A percentile compares a stretch with the other conserved stretches of the same genome.
Evolutionary conservation across 2,329 filamentous ascomycete species (phyloP).

Genomic region (Neospermospora avenae): DNA sequence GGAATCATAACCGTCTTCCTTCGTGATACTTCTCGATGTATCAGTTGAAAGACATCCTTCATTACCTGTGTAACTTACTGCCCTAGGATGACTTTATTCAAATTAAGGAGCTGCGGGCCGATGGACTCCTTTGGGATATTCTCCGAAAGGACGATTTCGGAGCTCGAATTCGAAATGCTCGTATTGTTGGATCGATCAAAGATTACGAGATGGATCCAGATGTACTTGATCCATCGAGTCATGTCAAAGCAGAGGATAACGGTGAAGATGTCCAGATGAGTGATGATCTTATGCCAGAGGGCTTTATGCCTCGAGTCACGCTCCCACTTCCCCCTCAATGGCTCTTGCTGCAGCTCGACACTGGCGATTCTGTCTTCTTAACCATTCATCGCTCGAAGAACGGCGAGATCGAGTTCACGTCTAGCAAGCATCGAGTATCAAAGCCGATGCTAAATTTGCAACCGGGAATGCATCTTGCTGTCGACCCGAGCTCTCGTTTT

Average conservation of each 20-base stretch:
- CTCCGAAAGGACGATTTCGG: conserved; percentile 76
- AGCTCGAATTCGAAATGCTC: conserved; percentile 73
- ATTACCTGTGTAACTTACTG: conserved; percentile 23
- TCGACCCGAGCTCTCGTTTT: conserved; percentile 72
- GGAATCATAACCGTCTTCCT: not conserved
- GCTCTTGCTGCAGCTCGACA: conserved; percentile 72
- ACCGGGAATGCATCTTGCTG: conserved; percentile 64
- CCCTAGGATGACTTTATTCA: conserved; percentile 72
- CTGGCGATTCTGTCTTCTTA: conserved; percentile 72
- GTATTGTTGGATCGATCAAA: conserved; percentile 62
- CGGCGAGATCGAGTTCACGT: conserved; percentile 38
- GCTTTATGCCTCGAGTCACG: conserved; percentile 3
- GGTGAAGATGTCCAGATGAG: conserved; percentile 41
- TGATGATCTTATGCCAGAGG: conserved; percentile 23
- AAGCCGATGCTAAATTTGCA: conserved; percentile 48
- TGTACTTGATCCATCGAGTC: conserved; percentile 29
- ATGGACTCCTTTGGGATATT: conserved; percentile 72
- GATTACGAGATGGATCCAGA: conserved; percentile 30
- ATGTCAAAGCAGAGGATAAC: conserved; percentile 23
- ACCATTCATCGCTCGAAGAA: conserved; percentile 55
- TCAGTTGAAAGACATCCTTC: not conserved
- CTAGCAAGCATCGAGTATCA: conserved; percentile 54
- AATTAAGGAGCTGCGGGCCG: conserved; percentile 68
- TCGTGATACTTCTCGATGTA: not conserved
- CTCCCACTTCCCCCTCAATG: conserved; percentile 69